Conservation (phyloP, 768 basidiomycete species). For the Neoboletus subvelutipes region DNA sequence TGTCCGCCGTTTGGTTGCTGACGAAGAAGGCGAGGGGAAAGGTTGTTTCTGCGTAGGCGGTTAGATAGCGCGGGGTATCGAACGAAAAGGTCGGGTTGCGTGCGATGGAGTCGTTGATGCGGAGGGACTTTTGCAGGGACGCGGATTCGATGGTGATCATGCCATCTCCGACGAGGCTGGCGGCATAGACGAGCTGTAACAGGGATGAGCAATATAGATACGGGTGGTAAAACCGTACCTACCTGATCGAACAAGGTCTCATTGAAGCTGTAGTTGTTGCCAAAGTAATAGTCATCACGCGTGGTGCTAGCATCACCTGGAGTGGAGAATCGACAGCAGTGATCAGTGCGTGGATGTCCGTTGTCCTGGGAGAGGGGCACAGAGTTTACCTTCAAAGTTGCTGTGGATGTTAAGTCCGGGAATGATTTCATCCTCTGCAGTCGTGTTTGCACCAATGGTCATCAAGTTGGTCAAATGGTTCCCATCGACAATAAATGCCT, state of each 20-base stretch:
- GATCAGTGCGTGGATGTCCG: background rate
- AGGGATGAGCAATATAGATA: background rate
- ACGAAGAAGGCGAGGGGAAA: slow-evolving; percentile 26
- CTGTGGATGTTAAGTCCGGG: slow-evolving; percentile 23
- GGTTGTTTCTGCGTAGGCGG: slow-evolving; percentile 24
- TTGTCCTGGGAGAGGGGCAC: background rate
- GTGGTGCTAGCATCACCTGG: slow-evolving; percentile 29
- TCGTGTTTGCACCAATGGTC: slow-evolving; percentile 25
- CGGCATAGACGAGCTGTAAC: slow-evolving; percentile 17
- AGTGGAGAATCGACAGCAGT: background rate
- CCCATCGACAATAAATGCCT: slow-evolving; percentile 28
- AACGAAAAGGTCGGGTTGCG: slow-evolving; percentile 25
- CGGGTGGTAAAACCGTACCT: background rate
- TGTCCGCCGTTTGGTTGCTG: slow-evolving; percentile 20
- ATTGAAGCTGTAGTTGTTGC: slow-evolving; percentile 26
- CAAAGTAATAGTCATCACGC: slow-evolving; percentile 26
- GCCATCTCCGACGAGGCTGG: slow-evolving; percentile 22
- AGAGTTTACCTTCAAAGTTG: slow-evolving; percentile 21
- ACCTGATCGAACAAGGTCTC: slow-evolving; percentile 27
- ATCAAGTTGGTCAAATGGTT: slow-evolving; percentile 31
- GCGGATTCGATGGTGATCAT: slow-evolving; percentile 23
- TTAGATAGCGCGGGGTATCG: slow-evolving; percentile 19
- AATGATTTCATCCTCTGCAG: slow-evolving; percentile 5
- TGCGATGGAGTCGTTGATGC: slow-evolving; percentile 29
- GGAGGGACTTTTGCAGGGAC: slow-evolving; percentile 17